Evolutionary conservation across 2,329 filamentous ascomycete species (phyloP), one percentile per base, ranked within the genome.

Genomic region (Colletotrichum shisoi): DNA sequence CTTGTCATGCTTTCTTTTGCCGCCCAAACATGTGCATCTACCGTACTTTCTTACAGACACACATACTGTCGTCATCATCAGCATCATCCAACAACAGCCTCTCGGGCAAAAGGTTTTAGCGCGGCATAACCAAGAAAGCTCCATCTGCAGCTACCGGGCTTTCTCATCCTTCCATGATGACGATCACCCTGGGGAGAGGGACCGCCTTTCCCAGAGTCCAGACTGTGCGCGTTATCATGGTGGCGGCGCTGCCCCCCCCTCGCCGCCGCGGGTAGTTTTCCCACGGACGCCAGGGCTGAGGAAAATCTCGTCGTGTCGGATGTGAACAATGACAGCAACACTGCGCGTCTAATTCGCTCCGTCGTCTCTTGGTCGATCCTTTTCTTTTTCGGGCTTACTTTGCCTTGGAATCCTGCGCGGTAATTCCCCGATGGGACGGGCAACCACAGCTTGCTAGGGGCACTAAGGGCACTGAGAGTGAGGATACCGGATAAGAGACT

Each of bases 101-200:
- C 9, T 34, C 17, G 53, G 24, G 24, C 40, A 31, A 13, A 39
- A 15, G 9, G 3, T 8, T 31, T 27, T 46, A 57, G 54, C 54
- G 27, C 40, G 27, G n/a, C 40, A 46, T 17, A 40, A 27, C 12
- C 51, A 54, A 54, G 51, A 24, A 7, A 17, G n/a, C 51, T 21
- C 17, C 40, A 21, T 37, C 54, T 57, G 54, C 54, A 57, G 54
- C 54, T 34, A 44, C 40, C 40, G 54, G 54, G 40, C 54, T 34
- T 57, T 24, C 12, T 17, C 13, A 2, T 45, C 24, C 40, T 57
- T 21, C 54, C 54, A 34, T 44, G n/a, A 21, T 17, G 54, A 31
- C 15, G 54, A 57, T 57, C 27, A 13, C 17, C 45, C 27, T 21
- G 21, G 54, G 40, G 13, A 11, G 21, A 27, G 15, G 31, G 24